phyloP scores from a whole-genome alignment of 371 early-diverging fungal species.

The Mucor circinelloides region DNA sequence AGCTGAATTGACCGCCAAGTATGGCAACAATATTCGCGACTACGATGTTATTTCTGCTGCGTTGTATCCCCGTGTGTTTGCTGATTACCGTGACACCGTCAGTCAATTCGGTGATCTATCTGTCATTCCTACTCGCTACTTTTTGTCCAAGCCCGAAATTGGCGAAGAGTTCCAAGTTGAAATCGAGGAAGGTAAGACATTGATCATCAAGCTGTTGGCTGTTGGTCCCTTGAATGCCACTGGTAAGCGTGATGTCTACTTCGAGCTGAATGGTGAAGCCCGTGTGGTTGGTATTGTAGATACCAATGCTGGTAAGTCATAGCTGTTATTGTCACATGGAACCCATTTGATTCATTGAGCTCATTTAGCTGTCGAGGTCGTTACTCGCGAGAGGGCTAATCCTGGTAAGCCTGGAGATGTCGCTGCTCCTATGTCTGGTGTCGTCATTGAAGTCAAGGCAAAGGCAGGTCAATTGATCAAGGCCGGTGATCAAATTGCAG shows the following conservation, averaged over 20 bases:
- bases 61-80: conserved; percentile 93
- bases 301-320: conserved; percentile 39
- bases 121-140: conserved; percentile 87
- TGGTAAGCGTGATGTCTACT: conserved; percentile 92
- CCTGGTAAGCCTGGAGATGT: conserved; percentile 78
- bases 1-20: conserved; percentile 74
- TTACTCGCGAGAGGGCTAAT: conserved; percentile 80
- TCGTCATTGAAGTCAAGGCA: conserved; percentile 88
- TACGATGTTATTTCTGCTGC: conserved; percentile 88
- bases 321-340: neutral
- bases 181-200: conserved; percentile 86
- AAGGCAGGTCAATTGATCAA: conserved; percentile 81
- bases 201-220: conserved; percentile 90
- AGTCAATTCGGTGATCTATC: conserved; percentile 85
- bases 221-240: conserved; percentile 79
- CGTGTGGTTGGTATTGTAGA: conserved; percentile 81
- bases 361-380: conserved; percentile 56
- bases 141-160: conserved; percentile 82
- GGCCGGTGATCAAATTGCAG: conserved; percentile 88
- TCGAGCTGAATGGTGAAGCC: conserved; percentile 93
- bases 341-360: neutral
- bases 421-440: conserved; percentile 96
- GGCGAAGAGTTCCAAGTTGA: conserved; percentile 88
- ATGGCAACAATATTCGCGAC: conserved; percentile 75
- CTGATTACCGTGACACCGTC: conserved; percentile 77